Base-by-base conservation (phyloP, 176 grass and related monocot genomes). In the Triticum turgidum region DNA sequence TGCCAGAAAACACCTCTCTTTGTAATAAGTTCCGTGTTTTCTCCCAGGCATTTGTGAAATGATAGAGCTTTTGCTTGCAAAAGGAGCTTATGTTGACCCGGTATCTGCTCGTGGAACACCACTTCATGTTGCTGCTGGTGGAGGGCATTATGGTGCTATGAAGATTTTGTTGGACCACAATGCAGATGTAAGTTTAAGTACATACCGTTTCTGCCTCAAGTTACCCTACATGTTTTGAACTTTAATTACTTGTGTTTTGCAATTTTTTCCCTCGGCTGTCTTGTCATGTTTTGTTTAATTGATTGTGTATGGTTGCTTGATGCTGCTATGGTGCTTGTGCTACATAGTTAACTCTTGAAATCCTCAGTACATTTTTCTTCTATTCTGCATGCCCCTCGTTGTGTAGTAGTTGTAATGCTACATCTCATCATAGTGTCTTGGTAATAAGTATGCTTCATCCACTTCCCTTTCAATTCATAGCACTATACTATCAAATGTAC, bases 171-270 rank as follows among this genome's bases (percentile, higher is more conserved):
- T 35, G 5, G 34, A 35, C 34, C 34, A 35, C 34, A 4, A 35
- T 35, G 34, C 34, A 35, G 34, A 35, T 35, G 34, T 35, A 35
- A 79, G 76, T 79, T 33, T 77, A 41, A 39, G 69, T 41, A 4
- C 69, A 71, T 39, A 41, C 21, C 9, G 11, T 71, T n/a, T 71
- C 35, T 41, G 3, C 67, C 34, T 70, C 21, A 38, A 71, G 69
- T 71, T 41, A 4, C 34, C 18, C 32, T 70, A 70, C 8, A 70
- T 38, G 67, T 7, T 35, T 47, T 47, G 35, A 70, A 70, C 67
- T 70, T 70, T 70, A 70, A 38, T 70, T 70, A 38, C 67, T 70
- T 70, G 67, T 70, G 67, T 70, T 70, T 15, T 70, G 67, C 17
- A 44, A 44, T n/a, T 22, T n/a, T 70, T 22, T 37, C 35, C 9